These are phyloP conservation scores for Termitomyces eurrhizus DNA, from an alignment of 768 basidiomycete genomes.

Conservation along the genomic window DNA sequence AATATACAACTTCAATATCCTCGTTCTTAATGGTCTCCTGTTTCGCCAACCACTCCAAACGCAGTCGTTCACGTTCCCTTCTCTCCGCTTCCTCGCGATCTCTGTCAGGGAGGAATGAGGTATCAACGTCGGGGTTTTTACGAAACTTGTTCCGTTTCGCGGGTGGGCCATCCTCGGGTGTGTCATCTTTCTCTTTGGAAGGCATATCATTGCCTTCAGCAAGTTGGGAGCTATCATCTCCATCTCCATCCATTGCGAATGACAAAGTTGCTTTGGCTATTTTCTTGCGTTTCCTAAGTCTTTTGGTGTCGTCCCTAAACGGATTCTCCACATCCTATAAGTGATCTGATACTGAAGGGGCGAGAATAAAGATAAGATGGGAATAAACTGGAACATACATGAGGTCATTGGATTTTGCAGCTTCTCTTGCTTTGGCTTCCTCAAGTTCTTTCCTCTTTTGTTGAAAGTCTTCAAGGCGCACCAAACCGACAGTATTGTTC, in stretches of 20 bases:
- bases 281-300: slow-evolving; percentile 92
- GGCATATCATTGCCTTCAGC: slow-evolving; percentile 25
- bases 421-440: slow-evolving; percentile 87
- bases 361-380: slow-evolving; percentile 12
- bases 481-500: slow-evolving; percentile 87
- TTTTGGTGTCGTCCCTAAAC: slow-evolving; percentile 86
- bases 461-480: slow-evolving; percentile 89
- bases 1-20: slow-evolving; percentile 91
- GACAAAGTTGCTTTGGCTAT: slow-evolving; percentile 83
- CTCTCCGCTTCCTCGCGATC: slow-evolving; percentile 94
- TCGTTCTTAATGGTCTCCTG: slow-evolving; percentile 59
- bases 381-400: slow-evolving; percentile 61
- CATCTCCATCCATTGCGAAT: slow-evolving; percentile 87
- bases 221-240: slow-evolving; percentile 36
- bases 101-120: slow-evolving; percentile 97
- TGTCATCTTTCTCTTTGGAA: slow-evolving; percentile 35
- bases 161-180: slow-evolving; percentile 41
- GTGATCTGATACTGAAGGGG: slow-evolving; percentile 39
- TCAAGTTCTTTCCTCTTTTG: slow-evolving; percentile 84
- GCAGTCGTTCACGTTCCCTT: slow-evolving; percentile 79
- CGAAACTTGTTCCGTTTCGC: slow-evolving; percentile 75
- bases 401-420: slow-evolving; percentile 77
- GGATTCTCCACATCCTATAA: slow-evolving; percentile 76
- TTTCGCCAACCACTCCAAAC: slow-evolving; percentile 85
- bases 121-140: slow-evolving; percentile 97